Conservation (phyloP, 2,329 filamentous ascomycete species). For the Aspergillus carbonarius region DNA sequence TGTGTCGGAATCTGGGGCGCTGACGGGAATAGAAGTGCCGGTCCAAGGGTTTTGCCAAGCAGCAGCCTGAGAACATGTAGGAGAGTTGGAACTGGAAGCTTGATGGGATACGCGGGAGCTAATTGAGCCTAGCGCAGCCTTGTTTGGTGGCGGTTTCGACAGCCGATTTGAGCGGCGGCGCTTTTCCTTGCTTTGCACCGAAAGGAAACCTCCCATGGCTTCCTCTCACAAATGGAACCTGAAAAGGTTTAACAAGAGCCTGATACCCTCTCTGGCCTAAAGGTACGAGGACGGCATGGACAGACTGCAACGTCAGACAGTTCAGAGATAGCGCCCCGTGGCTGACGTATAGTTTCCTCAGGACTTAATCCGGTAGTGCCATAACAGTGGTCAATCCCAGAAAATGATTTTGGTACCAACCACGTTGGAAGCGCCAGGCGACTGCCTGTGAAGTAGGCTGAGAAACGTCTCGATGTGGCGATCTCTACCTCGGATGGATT, state of each 20-base stretch:
- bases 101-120: conserved; percentile 17
- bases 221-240: background rate
- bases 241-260: conserved; percentile 1
- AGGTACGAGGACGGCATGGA: no score
- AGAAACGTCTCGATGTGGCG: background rate
- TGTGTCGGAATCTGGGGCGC: conserved; percentile 9
- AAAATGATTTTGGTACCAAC: background rate
- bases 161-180: conserved; percentile 36
- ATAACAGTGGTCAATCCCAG: background rate
- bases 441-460: background rate
- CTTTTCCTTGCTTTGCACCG: conserved; percentile 32
- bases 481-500: background rate
- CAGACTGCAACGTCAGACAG: background rate
- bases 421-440: background rate
- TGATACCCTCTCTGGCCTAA: background rate
- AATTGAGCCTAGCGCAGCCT: conserved; percentile 14
- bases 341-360: background rate
- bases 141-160: conserved; percentile 37
- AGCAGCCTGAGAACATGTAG: conserved; percentile 14
- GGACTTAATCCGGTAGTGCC: background rate
- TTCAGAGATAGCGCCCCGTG: background rate
- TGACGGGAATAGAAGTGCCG: conserved; percentile 24
- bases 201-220: conserved; percentile 40
- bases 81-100: conserved; percentile 7
- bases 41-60: conserved; percentile 39